These are phyloP conservation scores for Geranium brycei DNA, from an alignment of 345 rosid species.

Conservation along the genomic window DNA sequence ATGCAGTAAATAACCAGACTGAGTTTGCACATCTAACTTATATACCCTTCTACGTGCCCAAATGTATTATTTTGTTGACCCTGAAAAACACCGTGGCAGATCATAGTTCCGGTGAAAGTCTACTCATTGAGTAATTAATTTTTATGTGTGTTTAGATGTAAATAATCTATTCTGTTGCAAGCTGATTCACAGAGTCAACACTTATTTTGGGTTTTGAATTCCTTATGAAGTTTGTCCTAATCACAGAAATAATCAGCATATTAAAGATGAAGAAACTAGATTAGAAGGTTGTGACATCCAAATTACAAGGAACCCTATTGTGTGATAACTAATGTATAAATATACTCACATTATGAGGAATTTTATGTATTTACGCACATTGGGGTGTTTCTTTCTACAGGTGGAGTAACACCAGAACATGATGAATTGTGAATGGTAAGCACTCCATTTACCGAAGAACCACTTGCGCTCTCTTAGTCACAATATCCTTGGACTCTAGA, in stretches of 20 bases:
- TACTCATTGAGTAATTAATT: background rate
- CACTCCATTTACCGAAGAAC: background rate
- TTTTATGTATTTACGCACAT: background rate
- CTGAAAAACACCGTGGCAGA: background rate
- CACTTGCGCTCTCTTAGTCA: background rate
- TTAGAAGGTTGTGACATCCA: too few relatives aligned
- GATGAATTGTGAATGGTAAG: conserved; percentile 1
- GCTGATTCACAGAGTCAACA: background rate
- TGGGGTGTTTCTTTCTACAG: background rate
- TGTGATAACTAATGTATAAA: background rate
- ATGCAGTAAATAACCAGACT: background rate
- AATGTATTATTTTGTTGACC: background rate
- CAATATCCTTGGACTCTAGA: background rate
- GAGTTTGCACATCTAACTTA: background rate
- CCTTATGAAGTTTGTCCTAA: too few relatives aligned
- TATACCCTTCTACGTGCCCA: background rate
- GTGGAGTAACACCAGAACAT: background rate
- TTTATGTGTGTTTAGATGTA: too few relatives aligned
- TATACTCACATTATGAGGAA: background rate
- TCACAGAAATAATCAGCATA: too few relatives aligned
- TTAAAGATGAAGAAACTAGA: too few relatives aligned
- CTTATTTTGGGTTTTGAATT: too few relatives aligned
- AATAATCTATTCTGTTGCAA: background rate
- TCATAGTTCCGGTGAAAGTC: background rate
- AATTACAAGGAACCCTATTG: background rate